A percentile compares a stretch with the other conserved stretches of the same genome.
Evolutionary conservation across 495 filamentous ascomycete genomes (phyloP).

Genomic region (Viridothelium virens): DNA sequence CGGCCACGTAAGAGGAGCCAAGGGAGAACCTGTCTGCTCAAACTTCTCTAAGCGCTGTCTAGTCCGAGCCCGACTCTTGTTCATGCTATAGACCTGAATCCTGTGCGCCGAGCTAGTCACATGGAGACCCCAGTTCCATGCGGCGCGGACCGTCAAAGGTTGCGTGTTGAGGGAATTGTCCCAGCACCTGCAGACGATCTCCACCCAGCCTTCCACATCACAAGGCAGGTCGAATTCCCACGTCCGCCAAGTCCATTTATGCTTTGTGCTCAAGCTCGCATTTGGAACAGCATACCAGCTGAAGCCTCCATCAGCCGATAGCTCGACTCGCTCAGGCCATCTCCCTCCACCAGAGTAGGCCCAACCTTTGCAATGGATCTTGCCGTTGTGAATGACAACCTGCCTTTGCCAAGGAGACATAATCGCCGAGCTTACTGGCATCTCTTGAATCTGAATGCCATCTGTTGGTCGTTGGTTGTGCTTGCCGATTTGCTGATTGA

Average conservation of each 20-base stretch:
- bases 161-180: constrained; percentile 41
- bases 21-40: constrained; percentile 19
- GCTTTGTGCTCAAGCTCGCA: constrained; percentile 36
- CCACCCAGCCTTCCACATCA: constrained; percentile 41
- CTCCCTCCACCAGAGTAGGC: constrained; percentile 53
- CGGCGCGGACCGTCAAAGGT: constrained; percentile 35
- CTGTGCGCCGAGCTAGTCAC: constrained; percentile 19
- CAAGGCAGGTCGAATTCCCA: constrained; percentile 39
- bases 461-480: constrained; percentile 38
- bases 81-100: constrained; percentile 30
- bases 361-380: constrained; percentile 48
- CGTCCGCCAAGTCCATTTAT: constrained; percentile 36
- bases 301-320: constrained; percentile 49
- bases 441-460: constrained; percentile 56
- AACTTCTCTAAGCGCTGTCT: constrained; percentile 17
- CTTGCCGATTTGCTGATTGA: constrained; percentile 51
- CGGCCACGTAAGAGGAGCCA: constrained; percentile 20
- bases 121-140: constrained; percentile 26
- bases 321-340: constrained; percentile 52
- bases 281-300: constrained; percentile 37
- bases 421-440: constrained; percentile 55
- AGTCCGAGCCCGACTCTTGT: constrained; percentile 22
- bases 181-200: constrained; percentile 40
- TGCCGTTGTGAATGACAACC: constrained; percentile 48
- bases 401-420: constrained; percentile 41